Conservation (phyloP, 352 stramenopile species). For the Globisporangium rhizosaccharum region DNA sequence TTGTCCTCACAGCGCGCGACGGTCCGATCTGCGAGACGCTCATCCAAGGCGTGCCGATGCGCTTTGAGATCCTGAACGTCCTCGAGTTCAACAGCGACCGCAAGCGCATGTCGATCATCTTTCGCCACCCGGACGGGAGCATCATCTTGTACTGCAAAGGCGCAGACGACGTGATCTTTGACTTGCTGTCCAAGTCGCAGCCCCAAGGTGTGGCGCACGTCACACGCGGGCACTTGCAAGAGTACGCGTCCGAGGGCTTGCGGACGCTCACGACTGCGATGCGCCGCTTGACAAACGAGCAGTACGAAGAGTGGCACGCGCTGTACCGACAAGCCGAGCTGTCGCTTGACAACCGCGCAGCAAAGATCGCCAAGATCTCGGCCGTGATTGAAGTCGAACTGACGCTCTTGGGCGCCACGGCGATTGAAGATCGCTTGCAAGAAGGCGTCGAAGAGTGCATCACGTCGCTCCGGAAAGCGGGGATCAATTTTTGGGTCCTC, state of each 20-base stretch:
- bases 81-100: constrained; percentile 91
- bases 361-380: constrained; percentile 81
- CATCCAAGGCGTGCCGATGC: constrained; percentile 33
- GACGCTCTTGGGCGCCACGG: constrained; percentile 84
- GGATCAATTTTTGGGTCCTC: constrained; percentile 93
- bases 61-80: constrained; percentile 83
- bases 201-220: constrained; percentile 22
- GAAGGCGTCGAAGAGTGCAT: constrained; percentile 87
- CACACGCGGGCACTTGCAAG: constrained; percentile 60
- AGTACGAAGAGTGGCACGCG: constrained; percentile 49
- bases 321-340: constrained; percentile 75
- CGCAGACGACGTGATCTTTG: constrained; percentile 63
- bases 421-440: constrained; percentile 94
- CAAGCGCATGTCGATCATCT: constrained; percentile 92
- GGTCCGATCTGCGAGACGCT: constrained; percentile 58
- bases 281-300: constrained; percentile 39
- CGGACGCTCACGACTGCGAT: constrained; percentile 81
- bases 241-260: constrained; percentile 83
- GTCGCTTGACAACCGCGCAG: constrained; percentile 50
- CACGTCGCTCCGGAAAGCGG: constrained; percentile 67
- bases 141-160: constrained; percentile 75
- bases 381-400: constrained; percentile 83
- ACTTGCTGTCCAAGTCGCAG: constrained; percentile 17
- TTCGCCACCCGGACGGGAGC: constrained; percentile 53
- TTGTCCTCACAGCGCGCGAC: constrained; percentile 60